Base-by-base conservation (phyloP, 768 basidiomycete species). In the Gautieria morchelliformis region DNA sequence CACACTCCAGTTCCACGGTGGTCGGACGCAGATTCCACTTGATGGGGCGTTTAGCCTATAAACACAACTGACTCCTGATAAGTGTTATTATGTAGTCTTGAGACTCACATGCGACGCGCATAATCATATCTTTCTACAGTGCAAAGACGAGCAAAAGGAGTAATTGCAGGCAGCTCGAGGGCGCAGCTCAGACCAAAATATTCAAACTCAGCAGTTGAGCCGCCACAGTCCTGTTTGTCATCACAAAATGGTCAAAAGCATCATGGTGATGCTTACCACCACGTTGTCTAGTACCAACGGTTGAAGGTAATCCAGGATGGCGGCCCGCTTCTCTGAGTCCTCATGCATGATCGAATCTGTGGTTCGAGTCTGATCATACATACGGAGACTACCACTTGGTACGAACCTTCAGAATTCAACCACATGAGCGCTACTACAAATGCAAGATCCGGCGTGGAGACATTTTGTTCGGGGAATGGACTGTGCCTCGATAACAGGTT, bases 341-440 rank as follows among this genome's bases (percentile, higher is more conserved):
- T 46, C 55, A 10, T 37, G 20, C 7, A 19, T 20, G 30, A 47
- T 20, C 6, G 40, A 42, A 12, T 41, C 32, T 20, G 42, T 42
- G 7, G 5, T 12, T 11, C 2, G 24, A 5, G n/a, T 52, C 5
- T 52, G 51, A 7, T 11, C 8, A 52, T 37, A 7, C 8, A 52
- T 37, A 7, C 14, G 12, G 35, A 30, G 32, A 7, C 17, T 17
- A 52, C 15, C 32, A 39, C 17, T 15, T 37, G 19, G 27, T 7
- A 20, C 44, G 24, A 19, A 48, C 55, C 55, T 45, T 56, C 55
- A n/a, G 44, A 30, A 20, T 49, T 37, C 44, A 56, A 22, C 46
- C 46, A 46, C 55, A 49, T 46, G 12, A 56, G 22, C 11, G 39
- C 44, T 12, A 47, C n/a, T 15, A 47, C 20, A 41, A 56, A 35